phyloP scores from a whole-genome alignment of 768 basidiomycete genomes.

The Ephemerocybe angulata region DNA sequence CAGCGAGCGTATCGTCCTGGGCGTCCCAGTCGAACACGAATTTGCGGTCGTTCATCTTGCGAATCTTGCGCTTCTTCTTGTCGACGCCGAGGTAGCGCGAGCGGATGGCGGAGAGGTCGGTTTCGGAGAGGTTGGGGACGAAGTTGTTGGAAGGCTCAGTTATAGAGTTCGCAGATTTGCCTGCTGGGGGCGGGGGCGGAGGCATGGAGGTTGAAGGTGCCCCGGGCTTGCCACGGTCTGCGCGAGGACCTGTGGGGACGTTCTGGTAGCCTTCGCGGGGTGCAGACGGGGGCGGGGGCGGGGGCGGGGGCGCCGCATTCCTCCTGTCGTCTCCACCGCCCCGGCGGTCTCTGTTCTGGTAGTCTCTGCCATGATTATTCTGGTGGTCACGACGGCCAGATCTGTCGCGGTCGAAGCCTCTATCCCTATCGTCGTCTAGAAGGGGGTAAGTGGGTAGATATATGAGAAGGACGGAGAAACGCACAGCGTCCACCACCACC shows the following conservation, averaged over 20 bases:
- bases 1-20: constrained; percentile 88
- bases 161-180: constrained; percentile 25
- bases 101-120: constrained; percentile 78
- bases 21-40: constrained; percentile 99
- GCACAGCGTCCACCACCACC: constrained; percentile 41
- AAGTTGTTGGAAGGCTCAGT: constrained; percentile 36
- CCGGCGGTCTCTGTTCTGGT: neutral
- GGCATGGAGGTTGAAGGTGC: constrained; percentile 46
- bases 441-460: constrained; percentile 7
- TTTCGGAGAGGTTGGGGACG: constrained; percentile 70
- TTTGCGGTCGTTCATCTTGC: constrained; percentile 94
- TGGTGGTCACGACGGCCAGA: constrained; percentile 44
- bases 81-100: constrained; percentile 93
- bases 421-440: constrained; percentile 54
- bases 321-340: constrained; percentile 24
- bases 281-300: constrained; percentile 20
- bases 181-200: constrained; percentile 31
- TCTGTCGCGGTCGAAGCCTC: constrained; percentile 46
- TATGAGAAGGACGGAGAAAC: constrained; percentile 17
- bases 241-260: constrained; percentile 82
- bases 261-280: constrained; percentile 52
- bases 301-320: constrained; percentile 28
- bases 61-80: constrained; percentile 90
- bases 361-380: constrained; percentile 36
- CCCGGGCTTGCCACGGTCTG: constrained; percentile 54